Conservation (phyloP, 176 grass and related monocot genomes). For the Triticum timopheevii region DNA sequence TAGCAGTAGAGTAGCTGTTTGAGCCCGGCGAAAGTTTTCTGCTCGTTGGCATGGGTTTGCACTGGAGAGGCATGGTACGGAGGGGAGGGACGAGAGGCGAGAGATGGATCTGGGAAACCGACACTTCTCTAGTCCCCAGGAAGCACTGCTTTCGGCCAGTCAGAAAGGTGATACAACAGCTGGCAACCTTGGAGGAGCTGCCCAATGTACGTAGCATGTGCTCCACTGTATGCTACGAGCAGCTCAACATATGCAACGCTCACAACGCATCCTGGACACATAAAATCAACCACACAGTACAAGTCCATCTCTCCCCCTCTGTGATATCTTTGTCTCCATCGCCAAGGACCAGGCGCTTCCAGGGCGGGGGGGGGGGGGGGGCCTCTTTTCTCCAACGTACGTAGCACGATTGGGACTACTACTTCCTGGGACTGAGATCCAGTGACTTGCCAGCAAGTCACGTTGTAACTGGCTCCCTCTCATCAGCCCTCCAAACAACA, state of each 20-base stretch:
- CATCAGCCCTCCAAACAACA: too few relatives aligned
- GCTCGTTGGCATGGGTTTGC: too few relatives aligned
- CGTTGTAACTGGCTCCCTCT: too few relatives aligned
- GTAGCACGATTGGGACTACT: not conserved
- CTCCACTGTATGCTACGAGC: too few relatives aligned
- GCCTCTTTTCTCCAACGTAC: not conserved
- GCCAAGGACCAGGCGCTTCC: not conserved
- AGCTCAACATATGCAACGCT: too few relatives aligned
- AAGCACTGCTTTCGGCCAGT: slow-evolving; percentile 20
- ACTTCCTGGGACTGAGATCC: too few relatives aligned
- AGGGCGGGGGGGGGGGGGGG: not conserved
- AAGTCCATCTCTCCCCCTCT: not conserved
- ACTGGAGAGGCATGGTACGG: too few relatives aligned
- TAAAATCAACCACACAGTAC: too few relatives aligned
- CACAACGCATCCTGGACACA: too few relatives aligned
- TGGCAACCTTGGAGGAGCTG: not conserved
- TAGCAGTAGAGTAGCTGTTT: too few relatives aligned
- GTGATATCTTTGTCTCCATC: not conserved
- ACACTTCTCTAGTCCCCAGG: slow-evolving; percentile 42
- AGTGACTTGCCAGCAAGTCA: too few relatives aligned
- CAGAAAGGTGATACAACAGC: not conserved
- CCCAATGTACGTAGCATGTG: not conserved
- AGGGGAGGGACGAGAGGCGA: not conserved
- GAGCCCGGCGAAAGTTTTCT: too few relatives aligned
- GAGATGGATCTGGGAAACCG: slow-evolving; percentile 29